phyloP scores from a whole-genome alignment of 768 basidiomycete species.

The Boletus vinaceobasis region DNA sequence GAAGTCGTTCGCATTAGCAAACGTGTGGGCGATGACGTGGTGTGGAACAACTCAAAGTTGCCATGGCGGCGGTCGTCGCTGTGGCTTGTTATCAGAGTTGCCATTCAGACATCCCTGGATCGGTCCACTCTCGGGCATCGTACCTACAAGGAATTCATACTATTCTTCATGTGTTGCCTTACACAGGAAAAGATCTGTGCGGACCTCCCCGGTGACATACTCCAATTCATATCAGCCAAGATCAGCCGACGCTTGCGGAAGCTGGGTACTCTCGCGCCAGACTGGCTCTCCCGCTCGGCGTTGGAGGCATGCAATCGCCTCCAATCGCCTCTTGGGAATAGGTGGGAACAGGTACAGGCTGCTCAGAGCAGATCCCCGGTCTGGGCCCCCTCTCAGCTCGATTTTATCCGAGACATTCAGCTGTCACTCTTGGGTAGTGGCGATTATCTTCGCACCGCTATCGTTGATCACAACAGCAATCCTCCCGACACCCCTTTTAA shows the following conservation, averaged over 20 bases:
- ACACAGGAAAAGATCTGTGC: neutral
- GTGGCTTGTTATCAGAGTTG: conserved; percentile 35
- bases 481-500: neutral
- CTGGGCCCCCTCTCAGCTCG: conserved; percentile 15
- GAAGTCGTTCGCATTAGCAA: conserved; percentile 5
- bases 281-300: conserved; percentile 14
- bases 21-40: conserved; percentile 31
- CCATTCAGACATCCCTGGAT: conserved; percentile 31
- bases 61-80: conserved; percentile 38
- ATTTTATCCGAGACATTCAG: conserved; percentile 30
- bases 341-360: conserved; percentile 36
- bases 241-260: conserved; percentile 38
- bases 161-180: conserved; percentile 33
- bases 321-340: conserved; percentile 22
- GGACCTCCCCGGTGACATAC: conserved; percentile 29
- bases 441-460: conserved; percentile 26
- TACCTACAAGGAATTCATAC: conserved; percentile 48
- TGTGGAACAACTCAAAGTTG: conserved; percentile 12
- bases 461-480: conserved; percentile 6
- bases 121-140: neutral
- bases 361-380: conserved; percentile 12
- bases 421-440: conserved; percentile 33
- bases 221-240: conserved; percentile 38
- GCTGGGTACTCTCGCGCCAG: conserved; percentile 21
- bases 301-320: conserved; percentile 15